phyloP scores from a whole-genome alignment of 768 basidiomycete genomes.

The Russula lepida region DNA sequence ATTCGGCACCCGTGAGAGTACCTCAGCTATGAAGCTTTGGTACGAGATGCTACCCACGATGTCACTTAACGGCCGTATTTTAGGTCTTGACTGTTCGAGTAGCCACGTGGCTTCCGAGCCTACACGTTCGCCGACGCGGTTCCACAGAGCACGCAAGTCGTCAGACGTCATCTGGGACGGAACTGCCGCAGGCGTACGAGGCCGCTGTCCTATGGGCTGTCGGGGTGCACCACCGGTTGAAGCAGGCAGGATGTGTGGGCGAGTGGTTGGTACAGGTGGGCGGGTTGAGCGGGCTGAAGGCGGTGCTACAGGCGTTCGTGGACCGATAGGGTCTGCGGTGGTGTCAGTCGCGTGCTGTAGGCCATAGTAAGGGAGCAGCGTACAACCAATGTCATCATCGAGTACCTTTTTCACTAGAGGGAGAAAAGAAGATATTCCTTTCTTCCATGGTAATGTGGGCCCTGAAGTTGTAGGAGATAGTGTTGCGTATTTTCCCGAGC shows the following conservation, averaged over 20 bases:
- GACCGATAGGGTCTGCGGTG: conserved; percentile 58
- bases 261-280: conserved; percentile 24
- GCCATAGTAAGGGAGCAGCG: conserved; percentile 22
- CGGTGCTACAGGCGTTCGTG: conserved; percentile 37
- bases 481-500: not conserved
- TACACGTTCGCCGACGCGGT: conserved; percentile 66
- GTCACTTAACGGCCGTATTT: no score
- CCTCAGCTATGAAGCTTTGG: conserved; percentile 64
- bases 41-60: conserved; percentile 82
- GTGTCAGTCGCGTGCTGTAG: conserved; percentile 7
- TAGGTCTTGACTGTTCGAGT: conserved; percentile 71
- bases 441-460: not conserved
- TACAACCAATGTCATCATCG: conserved; percentile 37
- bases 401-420: conserved; percentile 17
- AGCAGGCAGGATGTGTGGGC: conserved; percentile 9
- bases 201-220: no score
- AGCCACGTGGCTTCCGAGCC: conserved; percentile 59
- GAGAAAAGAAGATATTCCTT: conserved; percentile 7
- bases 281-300: conserved; percentile 22
- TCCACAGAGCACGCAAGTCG: conserved; percentile 62
- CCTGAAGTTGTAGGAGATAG: not conserved
- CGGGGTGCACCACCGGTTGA: not conserved
- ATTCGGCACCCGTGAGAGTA: conserved; percentile 57
- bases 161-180: conserved; percentile 38
- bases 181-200: not conserved